Percentiles rank a stretch among this genome's conserved stretches.
These are phyloP conservation scores for Ceratobasidium sp. DNA, from an alignment of 1,284 basidiomycete species.

Conservation along the genomic window DNA sequence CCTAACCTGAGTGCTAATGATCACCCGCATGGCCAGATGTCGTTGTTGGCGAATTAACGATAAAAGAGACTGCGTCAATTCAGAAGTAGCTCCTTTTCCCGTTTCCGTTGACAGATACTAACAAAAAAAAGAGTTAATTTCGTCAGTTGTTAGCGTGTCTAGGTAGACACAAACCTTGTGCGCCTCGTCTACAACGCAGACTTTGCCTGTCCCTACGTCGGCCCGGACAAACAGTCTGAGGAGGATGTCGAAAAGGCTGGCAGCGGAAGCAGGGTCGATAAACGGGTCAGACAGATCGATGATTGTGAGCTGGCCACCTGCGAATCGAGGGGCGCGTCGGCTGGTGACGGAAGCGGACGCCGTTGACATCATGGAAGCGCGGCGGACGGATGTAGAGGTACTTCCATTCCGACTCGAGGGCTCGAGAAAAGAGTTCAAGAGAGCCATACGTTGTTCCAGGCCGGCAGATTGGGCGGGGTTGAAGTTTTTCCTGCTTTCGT, in stretches of 20 bases:
- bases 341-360: constrained; percentile 1
- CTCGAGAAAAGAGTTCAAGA: constrained; percentile 44
- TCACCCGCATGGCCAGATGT: constrained; percentile 72
- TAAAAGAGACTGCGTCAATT: constrained; percentile 65
- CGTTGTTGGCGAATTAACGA: constrained; percentile 71
- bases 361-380: constrained; percentile 37
- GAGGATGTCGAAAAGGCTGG: constrained; percentile 72
- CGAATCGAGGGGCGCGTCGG: constrained; percentile 40
- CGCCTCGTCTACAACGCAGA: constrained; percentile 75
- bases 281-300: constrained; percentile 70
- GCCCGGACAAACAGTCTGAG: constrained; percentile 69
- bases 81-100: constrained; percentile 54
- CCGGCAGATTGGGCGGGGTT: constrained; percentile 44
- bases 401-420: constrained; percentile 13
- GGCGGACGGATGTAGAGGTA: neutral
- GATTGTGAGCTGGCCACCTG: constrained; percentile 44
- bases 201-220: constrained; percentile 67
- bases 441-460: constrained; percentile 43
- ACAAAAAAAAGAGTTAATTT: constrained; percentile 15
- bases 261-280: constrained; percentile 68
- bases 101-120: constrained; percentile 63
- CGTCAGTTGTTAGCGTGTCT: neutral
- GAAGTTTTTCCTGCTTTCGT: constrained; percentile 53
- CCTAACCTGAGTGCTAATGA: constrained; percentile 67
- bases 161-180: constrained; percentile 62